Percentiles rank a stretch among this genome's conserved stretches.
phyloP scores from a whole-genome alignment of 2,329 filamentous ascomycete species.

The Verticillium nubilum region DNA sequence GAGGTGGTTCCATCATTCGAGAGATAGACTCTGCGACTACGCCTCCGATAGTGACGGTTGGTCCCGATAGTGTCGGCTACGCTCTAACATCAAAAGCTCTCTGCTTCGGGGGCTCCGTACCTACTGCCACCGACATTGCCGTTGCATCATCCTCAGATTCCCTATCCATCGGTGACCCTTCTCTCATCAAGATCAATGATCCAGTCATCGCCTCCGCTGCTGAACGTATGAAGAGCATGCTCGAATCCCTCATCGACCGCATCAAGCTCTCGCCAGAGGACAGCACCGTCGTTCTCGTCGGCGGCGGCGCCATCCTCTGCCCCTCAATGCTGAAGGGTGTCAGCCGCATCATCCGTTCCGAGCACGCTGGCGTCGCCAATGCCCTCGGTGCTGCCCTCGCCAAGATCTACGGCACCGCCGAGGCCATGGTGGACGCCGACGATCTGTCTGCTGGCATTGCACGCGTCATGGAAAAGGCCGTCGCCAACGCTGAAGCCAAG shows the following conservation, averaged over 20 bases:
- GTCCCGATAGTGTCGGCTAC: slow-evolving; percentile 20
- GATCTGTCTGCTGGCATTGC: slow-evolving; percentile 11
- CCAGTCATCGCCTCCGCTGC: slow-evolving; percentile 5
- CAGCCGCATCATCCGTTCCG: slow-evolving; percentile 11
- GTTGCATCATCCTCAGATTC: slow-evolving; percentile 5
- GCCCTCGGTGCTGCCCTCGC: slow-evolving; percentile 17
- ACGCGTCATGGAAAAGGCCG: slow-evolving; percentile 10
- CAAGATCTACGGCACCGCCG: slow-evolving; percentile 13
- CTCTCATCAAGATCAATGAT: background rate
- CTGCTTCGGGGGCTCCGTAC: slow-evolving; percentile 14
- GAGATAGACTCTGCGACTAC: background rate
- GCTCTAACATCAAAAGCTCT: slow-evolving; percentile 12
- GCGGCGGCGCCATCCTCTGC: slow-evolving; percentile 16
- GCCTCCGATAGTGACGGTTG: slow-evolving; percentile 7
- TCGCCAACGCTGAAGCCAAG: slow-evolving; percentile 13
- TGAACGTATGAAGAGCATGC: slow-evolving; percentile 9
- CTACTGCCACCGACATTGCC: slow-evolving; percentile 18
- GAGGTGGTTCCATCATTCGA: slow-evolving; percentile 14
- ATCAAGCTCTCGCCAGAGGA: slow-evolving; percentile 15
- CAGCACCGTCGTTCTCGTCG: slow-evolving; percentile 16
- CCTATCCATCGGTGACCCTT: background rate
- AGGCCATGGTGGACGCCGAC: slow-evolving; percentile 13
- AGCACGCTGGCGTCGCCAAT: slow-evolving; percentile 16
- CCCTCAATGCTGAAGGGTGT: slow-evolving; percentile 13
- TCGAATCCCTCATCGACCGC: slow-evolving; percentile 15